Evolutionary conservation across 768 basidiomycete species (phyloP), one percentile per base, ranked within the genome.

Genomic region (Phlegmacium glaucopus): DNA sequence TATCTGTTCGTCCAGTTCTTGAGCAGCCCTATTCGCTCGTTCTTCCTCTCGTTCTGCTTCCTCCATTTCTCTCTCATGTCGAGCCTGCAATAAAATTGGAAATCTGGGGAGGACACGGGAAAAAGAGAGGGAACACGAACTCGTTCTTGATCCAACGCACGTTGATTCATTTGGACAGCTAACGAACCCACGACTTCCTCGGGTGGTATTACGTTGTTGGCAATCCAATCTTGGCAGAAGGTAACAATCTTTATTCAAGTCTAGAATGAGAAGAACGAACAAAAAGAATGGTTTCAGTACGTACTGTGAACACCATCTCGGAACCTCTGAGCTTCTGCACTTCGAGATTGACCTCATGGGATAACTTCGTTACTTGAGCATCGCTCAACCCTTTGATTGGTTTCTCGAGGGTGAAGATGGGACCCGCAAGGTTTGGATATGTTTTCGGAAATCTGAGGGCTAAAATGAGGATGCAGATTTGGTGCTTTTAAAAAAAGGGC

Each of bases 301-400:
- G 16, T 26, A 87, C 87, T 70, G 87, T 78, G 61, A 90, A 88
- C 28, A 90, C 85, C 79, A 88, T 85, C 63, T 88, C 87, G 16
- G 77, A 75, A 4, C 89, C 89, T 44, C 77, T 72, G 52, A 74
- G 62, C 53, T 73, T 78, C 66, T 83, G 82, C 1, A 81, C 85
- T 58, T 91, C 85, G 0, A 69, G 65, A 45, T 83, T 81, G 44
- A 92, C 77, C 15, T 72, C 72, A 39, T 80, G 79, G 4, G 77
- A 69, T 15, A 92, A 65, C 34, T 71, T 79, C 37, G 70, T 64
- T 39, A 84, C 67, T 50, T 87, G 72, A n/a, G 79, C 77, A 26
- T 75, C 70, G 32, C 61, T 69, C 27, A 92, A 58, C 17, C 87
- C 87, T 28, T 72, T 67, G 43, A 77, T 71, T 16, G 85, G 85